phyloP scores from a whole-genome alignment of 345 rosid genomes.

The Citrus inodora region DNA sequence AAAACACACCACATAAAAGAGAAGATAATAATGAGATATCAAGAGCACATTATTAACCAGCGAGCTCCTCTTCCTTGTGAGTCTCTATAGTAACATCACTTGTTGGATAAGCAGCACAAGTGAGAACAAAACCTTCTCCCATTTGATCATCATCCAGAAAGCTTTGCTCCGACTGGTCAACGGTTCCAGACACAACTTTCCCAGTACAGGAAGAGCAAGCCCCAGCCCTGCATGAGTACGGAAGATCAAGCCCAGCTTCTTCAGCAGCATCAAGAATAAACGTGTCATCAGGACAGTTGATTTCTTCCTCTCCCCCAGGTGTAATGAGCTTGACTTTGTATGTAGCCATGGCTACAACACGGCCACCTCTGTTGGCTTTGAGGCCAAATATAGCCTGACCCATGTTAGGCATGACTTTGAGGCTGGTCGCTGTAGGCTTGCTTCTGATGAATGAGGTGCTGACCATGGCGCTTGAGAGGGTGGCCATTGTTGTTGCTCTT shows the following conservation, averaged over 20 bases:
- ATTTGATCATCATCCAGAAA: slow-evolving; percentile 87
- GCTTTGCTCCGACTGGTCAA: slow-evolving; percentile 77
- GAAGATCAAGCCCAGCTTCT: slow-evolving; percentile 70
- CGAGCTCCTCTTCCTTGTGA: slow-evolving; percentile 68
- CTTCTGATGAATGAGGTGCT: slow-evolving; percentile 61
- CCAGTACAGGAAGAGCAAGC: slow-evolving; percentile 91
- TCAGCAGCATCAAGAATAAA: slow-evolving; percentile 75
- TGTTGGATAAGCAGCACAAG: slow-evolving; percentile 69
- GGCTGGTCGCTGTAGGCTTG: slow-evolving; percentile 35
- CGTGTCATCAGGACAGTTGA: slow-evolving; percentile 46
- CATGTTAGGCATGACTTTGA: slow-evolving; percentile 43
- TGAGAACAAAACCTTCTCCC: slow-evolving; percentile 62
- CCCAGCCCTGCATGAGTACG: slow-evolving; percentile 97
- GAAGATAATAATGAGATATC: no score
- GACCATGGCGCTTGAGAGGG: slow-evolving; percentile 55
- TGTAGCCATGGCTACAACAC: slow-evolving; percentile 55
- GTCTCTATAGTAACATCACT: slow-evolving; percentile 64
- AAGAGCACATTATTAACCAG: no score
- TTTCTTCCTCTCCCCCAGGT: slow-evolving; percentile 52
- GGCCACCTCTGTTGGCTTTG: slow-evolving; percentile 46
- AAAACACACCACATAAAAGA: no score
- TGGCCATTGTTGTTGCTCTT: slow-evolving; percentile 38
- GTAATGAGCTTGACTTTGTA: slow-evolving; percentile 80
- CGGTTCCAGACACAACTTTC: slow-evolving; percentile 38
- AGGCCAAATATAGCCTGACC: slow-evolving; percentile 60